Percentiles rank a stretch among this genome's conserved stretches.
These are phyloP conservation scores for Rubroboletus satanas DNA, from an alignment of 768 basidiomycete species.

Conservation along the genomic window DNA sequence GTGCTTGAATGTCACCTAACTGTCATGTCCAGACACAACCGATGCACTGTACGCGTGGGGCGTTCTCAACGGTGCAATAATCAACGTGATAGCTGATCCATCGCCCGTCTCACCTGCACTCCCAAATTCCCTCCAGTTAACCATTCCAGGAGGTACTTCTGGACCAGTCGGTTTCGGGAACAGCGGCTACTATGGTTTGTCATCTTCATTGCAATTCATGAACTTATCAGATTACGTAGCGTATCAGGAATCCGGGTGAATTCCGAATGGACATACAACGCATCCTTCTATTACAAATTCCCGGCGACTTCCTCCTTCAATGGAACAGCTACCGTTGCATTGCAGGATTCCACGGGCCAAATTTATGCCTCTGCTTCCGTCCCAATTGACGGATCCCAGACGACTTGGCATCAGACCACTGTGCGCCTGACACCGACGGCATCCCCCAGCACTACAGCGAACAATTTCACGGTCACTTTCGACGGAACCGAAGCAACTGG, in stretches of 20 bases:
- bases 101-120: constrained; percentile 52
- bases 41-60: constrained; percentile 52
- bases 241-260: constrained; percentile 51
- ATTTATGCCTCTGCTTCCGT: constrained; percentile 39
- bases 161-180: constrained; percentile 53
- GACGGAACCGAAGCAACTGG: constrained; percentile 39
- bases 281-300: constrained; percentile 57
- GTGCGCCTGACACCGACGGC: constrained; percentile 40
- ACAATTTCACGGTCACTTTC: constrained; percentile 51
- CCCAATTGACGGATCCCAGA: constrained; percentile 38
- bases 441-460: constrained; percentile 39
- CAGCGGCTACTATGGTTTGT: constrained; percentile 50
- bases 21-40: constrained; percentile 36
- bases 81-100: constrained; percentile 48
- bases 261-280: constrained; percentile 48
- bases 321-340: constrained; percentile 40
- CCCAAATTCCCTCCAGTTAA: constrained; percentile 55
- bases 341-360: constrained; percentile 41
- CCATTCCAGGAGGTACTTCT: constrained; percentile 37
- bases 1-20: background rate
- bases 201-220: background rate
- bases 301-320: constrained; percentile 33
- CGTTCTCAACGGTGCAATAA: constrained; percentile 37
- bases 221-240: no score
- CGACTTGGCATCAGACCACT: constrained; percentile 46